Conservation (phyloP, 805 yeast species). For the Zygotorulaspora chibaensis region DNA sequence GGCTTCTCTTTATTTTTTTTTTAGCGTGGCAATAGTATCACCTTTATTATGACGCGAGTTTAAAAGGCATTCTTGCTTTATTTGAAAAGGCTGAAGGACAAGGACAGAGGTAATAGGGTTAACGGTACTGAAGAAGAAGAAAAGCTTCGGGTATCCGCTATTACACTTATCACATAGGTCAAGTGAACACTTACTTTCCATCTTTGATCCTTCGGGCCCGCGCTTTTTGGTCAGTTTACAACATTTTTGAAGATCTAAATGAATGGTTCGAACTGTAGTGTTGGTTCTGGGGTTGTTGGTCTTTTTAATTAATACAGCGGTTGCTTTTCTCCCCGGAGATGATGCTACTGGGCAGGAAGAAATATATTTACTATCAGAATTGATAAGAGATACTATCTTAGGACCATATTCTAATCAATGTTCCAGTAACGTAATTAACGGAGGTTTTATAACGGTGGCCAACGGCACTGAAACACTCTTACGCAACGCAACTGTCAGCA, state of each 20-base stretch:
- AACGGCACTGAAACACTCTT: neutral
- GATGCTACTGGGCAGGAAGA: neutral
- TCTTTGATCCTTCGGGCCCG: neutral
- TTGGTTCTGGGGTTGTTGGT: neutral
- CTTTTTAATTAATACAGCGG: neutral
- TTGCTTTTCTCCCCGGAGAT: neutral
- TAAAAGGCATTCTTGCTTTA: too few species aligned
- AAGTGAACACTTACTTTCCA: too few species aligned
- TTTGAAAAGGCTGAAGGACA: too few species aligned
- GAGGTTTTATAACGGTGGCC: slow-evolving; percentile 15
- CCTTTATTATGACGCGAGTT: too few species aligned
- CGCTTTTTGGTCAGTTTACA: neutral
- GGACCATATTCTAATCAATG: slow-evolving; percentile 14
- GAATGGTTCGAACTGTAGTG: neutral
- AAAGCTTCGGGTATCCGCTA: too few species aligned
- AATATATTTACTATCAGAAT: slow-evolving; percentile 7
- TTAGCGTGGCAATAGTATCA: too few species aligned
- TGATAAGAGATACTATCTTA: slow-evolving; percentile 10
- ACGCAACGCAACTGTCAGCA: slow-evolving; percentile 15
- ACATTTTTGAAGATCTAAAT: neutral
- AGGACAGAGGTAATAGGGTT: too few species aligned
- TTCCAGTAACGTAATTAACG: slow-evolving; percentile 14
- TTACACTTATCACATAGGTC: too few species aligned
- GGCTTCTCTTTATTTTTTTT: too few species aligned
- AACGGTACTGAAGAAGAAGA: too few species aligned